Base-by-base conservation (phyloP, 805 yeast genomes). In the Osmozyma mogii region DNA sequence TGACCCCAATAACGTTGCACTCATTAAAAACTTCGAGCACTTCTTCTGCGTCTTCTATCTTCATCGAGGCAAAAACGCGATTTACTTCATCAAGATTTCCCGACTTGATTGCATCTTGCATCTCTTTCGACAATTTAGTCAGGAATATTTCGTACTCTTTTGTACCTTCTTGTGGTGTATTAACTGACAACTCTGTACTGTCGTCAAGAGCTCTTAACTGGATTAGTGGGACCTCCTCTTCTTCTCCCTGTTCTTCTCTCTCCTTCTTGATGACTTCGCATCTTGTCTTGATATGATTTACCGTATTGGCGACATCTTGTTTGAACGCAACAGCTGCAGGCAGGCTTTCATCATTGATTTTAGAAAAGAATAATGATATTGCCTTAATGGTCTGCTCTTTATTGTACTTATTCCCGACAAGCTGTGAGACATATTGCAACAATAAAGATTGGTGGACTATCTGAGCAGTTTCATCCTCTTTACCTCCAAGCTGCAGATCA, bases 171-270 rank as follows among this genome's bases (percentile, higher is more conserved):
- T 63, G 56, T 5, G 96, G 96, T 10, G 84, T 57, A 34, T 66
- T 70, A 9, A 89, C 84, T 27, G 73, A 67, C 25, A 89, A 65
- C 52, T 80, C 78, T 2, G 87, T 73, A 35, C 77, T 69, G 24
- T 92, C 95, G 54, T 89, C 97, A 35, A 88, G 69, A 0, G 95
- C 75, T 49, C 83, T 83, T 49, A 89, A 65, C 58, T 89, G 98
- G 41, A 89, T 87, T 36, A 80, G 76, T 34, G 78, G 89, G 29
- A 77, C 89, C 26, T 75, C 88, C 22, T 51, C 68, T 6, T 46
- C 57, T 4, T 51, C 63, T 5, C 37, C 40, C 24, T 37, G 30
- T 4, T 44, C 53, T 22, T 64, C 63, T 11, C 53, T 57, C 44
- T 82, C 84, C 29, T 64, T 54, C 26, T 65, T 54, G 33, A 92